A percentile compares a stretch with the other conserved stretches of the same genome.
These are phyloP conservation scores for Pogostemon cablin DNA, from an alignment of 257 asterid genomes.

Conservation along the genomic window DNA sequence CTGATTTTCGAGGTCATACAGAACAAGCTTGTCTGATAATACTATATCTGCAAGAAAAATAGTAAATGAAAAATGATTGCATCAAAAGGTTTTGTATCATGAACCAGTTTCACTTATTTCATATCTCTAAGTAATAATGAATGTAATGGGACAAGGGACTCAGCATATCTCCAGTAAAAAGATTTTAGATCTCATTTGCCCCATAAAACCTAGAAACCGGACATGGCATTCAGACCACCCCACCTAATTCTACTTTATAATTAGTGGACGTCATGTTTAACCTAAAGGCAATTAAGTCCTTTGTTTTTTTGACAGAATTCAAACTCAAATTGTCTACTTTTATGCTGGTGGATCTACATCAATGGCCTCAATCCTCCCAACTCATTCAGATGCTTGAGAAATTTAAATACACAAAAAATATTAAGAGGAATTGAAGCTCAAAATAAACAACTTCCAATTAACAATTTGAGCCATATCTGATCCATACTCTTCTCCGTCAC, in stretches of 20 bases:
- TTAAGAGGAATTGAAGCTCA: background rate
- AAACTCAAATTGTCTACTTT: background rate
- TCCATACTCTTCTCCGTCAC: background rate
- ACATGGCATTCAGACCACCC: background rate
- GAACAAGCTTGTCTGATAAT: slow-evolving; percentile 66
- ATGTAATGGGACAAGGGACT: background rate
- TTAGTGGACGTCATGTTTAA: background rate
- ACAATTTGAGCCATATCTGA: background rate
- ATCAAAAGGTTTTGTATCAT: background rate
- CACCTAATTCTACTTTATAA: background rate
- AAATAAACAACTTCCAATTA: background rate
- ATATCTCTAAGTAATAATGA: background rate
- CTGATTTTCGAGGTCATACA: slow-evolving; percentile 77
- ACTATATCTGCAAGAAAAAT: slow-evolving; percentile 50
- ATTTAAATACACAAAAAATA: background rate
- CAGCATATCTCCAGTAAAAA: background rate
- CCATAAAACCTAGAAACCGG: background rate
- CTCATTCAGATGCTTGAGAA: background rate
- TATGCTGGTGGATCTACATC: background rate
- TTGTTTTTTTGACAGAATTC: background rate
- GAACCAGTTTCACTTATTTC: background rate
- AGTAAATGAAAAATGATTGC: slow-evolving; percentile 9
- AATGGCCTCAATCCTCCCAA: background rate
- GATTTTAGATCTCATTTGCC: background rate
- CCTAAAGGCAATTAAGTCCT: background rate